Evolutionary conservation across 306 rosid species (phyloP).

Genomic region (Dryas octopetala): DNA sequence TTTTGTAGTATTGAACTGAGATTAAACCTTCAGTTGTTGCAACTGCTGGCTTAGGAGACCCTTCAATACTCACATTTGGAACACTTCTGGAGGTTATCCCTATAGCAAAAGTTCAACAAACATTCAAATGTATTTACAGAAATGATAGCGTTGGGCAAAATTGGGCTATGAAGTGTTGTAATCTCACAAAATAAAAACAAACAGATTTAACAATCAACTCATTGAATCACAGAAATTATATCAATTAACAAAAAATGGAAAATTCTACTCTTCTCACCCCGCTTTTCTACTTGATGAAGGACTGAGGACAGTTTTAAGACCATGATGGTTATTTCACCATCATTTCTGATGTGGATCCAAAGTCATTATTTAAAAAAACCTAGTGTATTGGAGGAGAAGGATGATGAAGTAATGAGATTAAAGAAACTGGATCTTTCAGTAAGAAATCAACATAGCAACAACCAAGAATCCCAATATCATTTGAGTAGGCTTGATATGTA

Average conservation of each 20-base stretch:
- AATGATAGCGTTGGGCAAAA: no score
- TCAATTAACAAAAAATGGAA: neutral
- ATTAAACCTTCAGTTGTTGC: neutral
- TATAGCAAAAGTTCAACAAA: neutral
- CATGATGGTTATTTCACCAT: neutral
- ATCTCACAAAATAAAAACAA: neutral
- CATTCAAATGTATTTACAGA: neutral
- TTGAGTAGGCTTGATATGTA: neutral
- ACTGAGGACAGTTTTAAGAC: neutral
- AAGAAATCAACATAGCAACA: neutral
- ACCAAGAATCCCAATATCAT: neutral
- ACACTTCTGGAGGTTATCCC: constrained; percentile 11
- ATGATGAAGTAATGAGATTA: neutral
- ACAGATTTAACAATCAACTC: no score
- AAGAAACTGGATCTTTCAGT: neutral
- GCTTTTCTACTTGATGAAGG: neutral
- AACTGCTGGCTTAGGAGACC: constrained; percentile 10
- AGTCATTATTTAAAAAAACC: neutral
- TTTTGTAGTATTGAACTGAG: neutral
- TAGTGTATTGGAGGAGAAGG: neutral
- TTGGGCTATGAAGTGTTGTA: neutral
- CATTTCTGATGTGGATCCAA: neutral
- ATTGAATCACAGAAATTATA: neutral
- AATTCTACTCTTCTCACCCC: neutral
- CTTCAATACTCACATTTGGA: neutral